Percentiles rank a stretch among this genome's conserved stretches.
Evolutionary conservation across 2,329 filamentous ascomycete genomes (phyloP).

Genomic region (Hypoxylon sp.): DNA sequence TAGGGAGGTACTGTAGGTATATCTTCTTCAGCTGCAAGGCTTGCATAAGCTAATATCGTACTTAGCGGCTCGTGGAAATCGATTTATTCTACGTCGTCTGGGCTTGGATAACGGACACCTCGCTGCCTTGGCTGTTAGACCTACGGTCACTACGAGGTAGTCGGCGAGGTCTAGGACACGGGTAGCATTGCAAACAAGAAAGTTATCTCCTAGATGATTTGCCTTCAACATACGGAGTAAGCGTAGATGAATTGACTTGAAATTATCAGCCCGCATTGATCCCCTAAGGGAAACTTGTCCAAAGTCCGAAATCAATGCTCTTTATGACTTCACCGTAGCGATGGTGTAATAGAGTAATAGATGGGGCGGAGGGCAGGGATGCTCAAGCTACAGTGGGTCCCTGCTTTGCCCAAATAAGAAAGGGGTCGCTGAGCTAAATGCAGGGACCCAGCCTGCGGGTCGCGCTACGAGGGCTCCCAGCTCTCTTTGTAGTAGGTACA

Average conservation of each 20-base stretch:
- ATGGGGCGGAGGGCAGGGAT: constrained; percentile 2
- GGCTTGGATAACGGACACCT: constrained; percentile 75
- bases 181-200: too few relatives aligned
- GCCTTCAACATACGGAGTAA: too few relatives aligned
- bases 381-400: constrained; percentile 1
- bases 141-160: too few relatives aligned
- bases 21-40: too few relatives aligned
- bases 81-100: constrained; percentile 75
- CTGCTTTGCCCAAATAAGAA: neutral
- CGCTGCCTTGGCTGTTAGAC: constrained; percentile 34
- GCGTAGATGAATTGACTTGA: too few relatives aligned
- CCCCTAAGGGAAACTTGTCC: too few relatives aligned
- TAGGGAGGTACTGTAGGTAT: too few relatives aligned
- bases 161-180: too few relatives aligned
- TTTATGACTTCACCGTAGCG: constrained; percentile 11
- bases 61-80: constrained; percentile 80
- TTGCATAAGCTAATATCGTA: too few relatives aligned
- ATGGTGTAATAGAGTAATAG: constrained; percentile 17
- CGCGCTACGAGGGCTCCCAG: constrained; percentile 4
- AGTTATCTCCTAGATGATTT: too few relatives aligned
- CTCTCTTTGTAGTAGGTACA: too few relatives aligned
- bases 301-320: neutral
- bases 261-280: too few relatives aligned
- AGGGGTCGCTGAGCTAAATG: constrained; percentile 5
- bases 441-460: constrained; percentile 30